Percentiles rank a stretch among this genome's conserved stretches.
Conservation (phyloP, 208 protist species). For the Balamuthia mandrillaris region DNA sequence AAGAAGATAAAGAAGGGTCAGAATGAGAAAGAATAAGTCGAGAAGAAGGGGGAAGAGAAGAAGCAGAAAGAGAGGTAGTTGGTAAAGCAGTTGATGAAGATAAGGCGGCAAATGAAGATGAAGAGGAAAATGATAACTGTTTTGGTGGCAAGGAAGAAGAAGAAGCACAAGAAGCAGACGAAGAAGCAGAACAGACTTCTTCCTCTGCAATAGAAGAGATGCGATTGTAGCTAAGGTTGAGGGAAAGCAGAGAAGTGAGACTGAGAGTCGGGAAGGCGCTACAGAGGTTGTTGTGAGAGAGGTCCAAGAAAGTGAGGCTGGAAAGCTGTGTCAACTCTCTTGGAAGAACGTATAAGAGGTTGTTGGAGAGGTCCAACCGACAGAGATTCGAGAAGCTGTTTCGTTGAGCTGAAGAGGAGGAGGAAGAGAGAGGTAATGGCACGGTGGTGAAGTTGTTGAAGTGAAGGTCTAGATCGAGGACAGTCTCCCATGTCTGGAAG, state of each 20-base stretch:
- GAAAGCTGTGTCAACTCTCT: background rate
- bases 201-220: too few relatives aligned
- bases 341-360: background rate
- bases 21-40: background rate
- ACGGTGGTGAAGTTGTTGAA: slow-evolving; percentile 5
- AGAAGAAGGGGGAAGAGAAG: background rate
- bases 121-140: too few relatives aligned
- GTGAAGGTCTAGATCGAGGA: background rate
- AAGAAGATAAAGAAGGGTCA: background rate
- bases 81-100: background rate
- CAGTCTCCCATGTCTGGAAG: background rate
- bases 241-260: background rate
- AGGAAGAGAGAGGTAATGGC: background rate
- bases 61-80: background rate
- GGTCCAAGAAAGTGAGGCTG: background rate
- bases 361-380: background rate
- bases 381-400: background rate
- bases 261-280: background rate
- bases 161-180: too few relatives aligned
- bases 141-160: too few relatives aligned
- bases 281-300: background rate
- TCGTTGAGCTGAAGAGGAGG: too few relatives aligned
- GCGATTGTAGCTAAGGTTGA: background rate
- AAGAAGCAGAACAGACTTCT: too few relatives aligned
- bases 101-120: too few relatives aligned